Evolutionary conservation across 768 basidiomycete genomes (phyloP).

Genomic region (Tylopilus sp.): DNA sequence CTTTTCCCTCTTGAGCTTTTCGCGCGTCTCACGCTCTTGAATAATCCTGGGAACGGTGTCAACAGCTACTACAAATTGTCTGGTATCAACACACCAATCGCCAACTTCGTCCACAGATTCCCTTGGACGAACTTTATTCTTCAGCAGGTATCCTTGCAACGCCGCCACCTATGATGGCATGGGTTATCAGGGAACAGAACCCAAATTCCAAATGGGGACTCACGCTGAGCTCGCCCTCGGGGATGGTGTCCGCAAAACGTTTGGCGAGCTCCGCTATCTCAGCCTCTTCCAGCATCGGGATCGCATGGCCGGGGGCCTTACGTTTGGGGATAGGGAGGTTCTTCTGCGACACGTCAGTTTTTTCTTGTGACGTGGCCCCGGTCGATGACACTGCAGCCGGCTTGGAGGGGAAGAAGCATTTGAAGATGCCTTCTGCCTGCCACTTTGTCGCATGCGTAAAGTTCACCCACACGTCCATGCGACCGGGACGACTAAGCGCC

Average conservation of each 20-base stretch:
- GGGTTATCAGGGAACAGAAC: not conserved
- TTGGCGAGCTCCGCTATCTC: conserved; percentile 79
- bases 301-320: conserved; percentile 52
- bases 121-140: conserved; percentile 86
- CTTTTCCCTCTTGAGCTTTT: conserved; percentile 81
- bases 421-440: conserved; percentile 92
- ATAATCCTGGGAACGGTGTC: conserved; percentile 41
- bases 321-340: conserved; percentile 67
- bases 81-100: conserved; percentile 51
- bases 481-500: conserved; percentile 82
- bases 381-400: conserved; percentile 14
- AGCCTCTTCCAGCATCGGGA: conserved; percentile 68
- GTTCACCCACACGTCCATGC: conserved; percentile 92
- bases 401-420: conserved; percentile 85
- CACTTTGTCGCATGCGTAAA: conserved; percentile 89
- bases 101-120: conserved; percentile 80
- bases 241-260: conserved; percentile 77
- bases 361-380: conserved; percentile 14
- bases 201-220: conserved; percentile 25
- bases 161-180: conserved; percentile 58
- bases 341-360: conserved; percentile 53
- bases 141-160: conserved; percentile 82
- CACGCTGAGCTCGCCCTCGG: conserved; percentile 86
- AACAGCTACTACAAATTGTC: conserved; percentile 2
- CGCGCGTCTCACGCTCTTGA: conserved; percentile 79